phyloP scores from a whole-genome alignment of 208 protist genomes.

The Naegleria fowleri region DNA sequence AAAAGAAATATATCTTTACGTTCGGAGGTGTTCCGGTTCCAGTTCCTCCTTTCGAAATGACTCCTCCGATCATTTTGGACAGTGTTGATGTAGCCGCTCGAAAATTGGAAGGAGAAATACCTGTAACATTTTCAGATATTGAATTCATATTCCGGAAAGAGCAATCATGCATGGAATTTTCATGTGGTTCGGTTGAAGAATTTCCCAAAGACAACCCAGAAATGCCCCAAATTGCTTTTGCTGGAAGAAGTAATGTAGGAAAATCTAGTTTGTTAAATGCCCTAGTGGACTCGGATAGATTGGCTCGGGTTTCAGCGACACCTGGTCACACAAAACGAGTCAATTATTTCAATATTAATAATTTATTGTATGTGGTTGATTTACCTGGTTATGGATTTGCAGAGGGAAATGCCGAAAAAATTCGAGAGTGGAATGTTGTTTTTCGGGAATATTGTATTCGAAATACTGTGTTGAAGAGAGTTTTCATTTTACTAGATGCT shows the following conservation, averaged over 20 bases:
- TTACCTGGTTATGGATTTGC: slow-evolving; percentile 30
- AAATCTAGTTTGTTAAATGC: slow-evolving; percentile 26
- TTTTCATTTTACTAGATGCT: neutral
- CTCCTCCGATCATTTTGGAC: neutral
- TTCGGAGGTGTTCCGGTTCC: neutral
- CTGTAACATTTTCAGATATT: neutral
- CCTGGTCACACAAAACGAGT: slow-evolving; percentile 21
- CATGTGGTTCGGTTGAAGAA: neutral
- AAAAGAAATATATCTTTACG: neutral
- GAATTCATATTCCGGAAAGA: neutral
- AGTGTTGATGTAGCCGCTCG: neutral
- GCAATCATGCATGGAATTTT: neutral
- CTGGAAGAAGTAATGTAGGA: slow-evolving; percentile 28
- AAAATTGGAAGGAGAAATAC: neutral
- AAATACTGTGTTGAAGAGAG: neutral
- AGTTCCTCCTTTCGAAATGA: neutral
- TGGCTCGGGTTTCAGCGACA: neutral
- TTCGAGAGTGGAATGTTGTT: neutral
- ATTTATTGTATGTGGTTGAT: slow-evolving; percentile 11
- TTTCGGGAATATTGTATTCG: neutral
- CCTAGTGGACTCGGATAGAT: neutral
- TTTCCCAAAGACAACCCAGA: neutral
- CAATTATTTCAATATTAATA: neutral
- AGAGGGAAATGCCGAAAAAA: neutral
- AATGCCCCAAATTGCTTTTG: slow-evolving; percentile 23